Evolutionary conservation across 2,329 filamentous ascomycete genomes (phyloP), one percentile per base, ranked within the genome.

Genomic region (Penicillium psychrosexuale): DNA sequence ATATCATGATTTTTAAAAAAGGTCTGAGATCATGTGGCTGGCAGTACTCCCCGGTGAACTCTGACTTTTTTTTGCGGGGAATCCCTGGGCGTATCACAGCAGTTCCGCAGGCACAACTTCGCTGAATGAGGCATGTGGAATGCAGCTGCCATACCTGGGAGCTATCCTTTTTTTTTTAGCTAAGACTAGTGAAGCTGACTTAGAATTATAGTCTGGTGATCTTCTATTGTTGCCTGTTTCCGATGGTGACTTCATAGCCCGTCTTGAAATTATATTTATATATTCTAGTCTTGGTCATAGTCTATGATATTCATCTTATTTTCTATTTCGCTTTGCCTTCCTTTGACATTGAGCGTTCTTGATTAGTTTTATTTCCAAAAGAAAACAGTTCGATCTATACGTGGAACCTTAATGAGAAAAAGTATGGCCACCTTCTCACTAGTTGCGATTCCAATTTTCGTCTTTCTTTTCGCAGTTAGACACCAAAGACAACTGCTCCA

Each of bases 401-500:
- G 12, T 33, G 5, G 15, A 30, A 7, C 22, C n/a, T 34, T 48
- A 33, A 57, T 61, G 56, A 57, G 47, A 62, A 56, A 56, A 65
- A 71, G 61, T 60, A 73, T 73, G 69, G 65, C 69, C 59, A 60
- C 58, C 51, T 58, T 72, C 30, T 67, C 69, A 50, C 62, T 71
- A 51, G 56, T 65, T 55, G 63, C 57, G 11, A 47, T 70, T 60
- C 60, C 65, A 43, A 59, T 73, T 47, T 48, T 69, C 52, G 53
- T 72, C 53, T 45, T 72, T 47, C 61, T 66, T 39, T 57, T 71
- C 27, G 50, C 68, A 34, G 51, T 68, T 31, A 63, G 63, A 61
- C 61, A 69, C 43, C 55, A 64, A 52, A 67, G 64, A 50, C 48
- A 57, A 38, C 49, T 58, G n/a, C 27, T 47, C 7, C 38, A 54